These are phyloP conservation scores for Tetrapisispora namnaoensis DNA, from an alignment of 805 yeast genomes.

Conservation along the genomic window DNA sequence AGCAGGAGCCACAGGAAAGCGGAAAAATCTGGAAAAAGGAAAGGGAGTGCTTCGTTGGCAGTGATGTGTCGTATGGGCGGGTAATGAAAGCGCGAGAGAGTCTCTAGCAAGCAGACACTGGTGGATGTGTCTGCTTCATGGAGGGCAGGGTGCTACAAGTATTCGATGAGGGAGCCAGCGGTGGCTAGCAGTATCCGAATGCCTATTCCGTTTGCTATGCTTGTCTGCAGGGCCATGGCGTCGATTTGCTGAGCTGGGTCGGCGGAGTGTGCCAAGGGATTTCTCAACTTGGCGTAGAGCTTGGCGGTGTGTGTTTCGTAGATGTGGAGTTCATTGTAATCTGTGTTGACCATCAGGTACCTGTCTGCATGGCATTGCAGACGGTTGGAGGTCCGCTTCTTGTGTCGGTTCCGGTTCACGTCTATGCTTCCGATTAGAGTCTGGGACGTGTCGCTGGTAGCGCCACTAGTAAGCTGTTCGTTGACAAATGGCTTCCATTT, in stretches of 20 bases:
- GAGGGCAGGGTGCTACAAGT: background rate
- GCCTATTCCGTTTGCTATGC: conserved; percentile 19
- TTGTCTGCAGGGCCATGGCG: conserved; percentile 19
- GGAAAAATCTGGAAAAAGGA: background rate
- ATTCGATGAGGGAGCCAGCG: background rate
- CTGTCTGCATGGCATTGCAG: conserved; percentile 15
- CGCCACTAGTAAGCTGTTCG: background rate
- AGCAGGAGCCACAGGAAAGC: no score
- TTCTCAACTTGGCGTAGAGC: conserved; percentile 20
- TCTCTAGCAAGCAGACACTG: no score
- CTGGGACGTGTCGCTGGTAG: no score
- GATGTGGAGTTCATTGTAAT: conserved; percentile 20
- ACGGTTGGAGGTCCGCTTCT: conserved; percentile 20
- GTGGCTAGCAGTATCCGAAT: conserved; percentile 15
- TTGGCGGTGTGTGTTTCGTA: conserved; percentile 14
- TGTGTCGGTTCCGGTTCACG: conserved; percentile 14
- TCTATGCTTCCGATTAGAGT: conserved; percentile 19
- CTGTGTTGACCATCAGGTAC: conserved; percentile 18
- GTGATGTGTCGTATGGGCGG: background rate
- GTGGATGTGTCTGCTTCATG: no score
- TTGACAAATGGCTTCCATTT: conserved; percentile 46
- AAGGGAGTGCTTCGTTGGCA: background rate
- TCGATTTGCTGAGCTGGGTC: conserved; percentile 4
- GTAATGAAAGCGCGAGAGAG: background rate
- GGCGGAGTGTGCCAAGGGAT: background rate